Evolutionary conservation across 202 grass and related monocot species (phyloP).

Genomic region (Zizania palustris): DNA sequence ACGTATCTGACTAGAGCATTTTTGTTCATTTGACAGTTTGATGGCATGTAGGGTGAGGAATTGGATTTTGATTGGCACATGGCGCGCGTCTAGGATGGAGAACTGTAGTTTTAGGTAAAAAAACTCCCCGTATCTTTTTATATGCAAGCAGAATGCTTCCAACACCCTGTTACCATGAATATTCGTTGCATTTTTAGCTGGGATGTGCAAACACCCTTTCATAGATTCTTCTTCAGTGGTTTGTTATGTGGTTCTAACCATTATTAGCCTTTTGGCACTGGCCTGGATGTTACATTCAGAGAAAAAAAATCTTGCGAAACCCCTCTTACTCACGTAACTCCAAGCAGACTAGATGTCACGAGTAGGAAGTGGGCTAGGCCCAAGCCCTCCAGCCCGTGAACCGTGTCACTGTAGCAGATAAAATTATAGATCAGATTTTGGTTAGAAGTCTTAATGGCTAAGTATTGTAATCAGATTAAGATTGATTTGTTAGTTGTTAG

Average conservation of each 20-base stretch:
- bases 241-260: not conserved
- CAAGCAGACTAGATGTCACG: not conserved
- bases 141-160: not conserved
- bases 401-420: no score
- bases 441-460: no score
- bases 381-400: no score
- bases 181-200: not conserved
- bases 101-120: not conserved
- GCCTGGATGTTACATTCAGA: conserved; percentile 1
- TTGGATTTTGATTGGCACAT: not conserved
- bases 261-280: not conserved
- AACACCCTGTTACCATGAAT: not conserved
- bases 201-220: not conserved
- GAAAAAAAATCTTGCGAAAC: not conserved
- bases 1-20: not conserved
- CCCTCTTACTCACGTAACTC: not conserved
- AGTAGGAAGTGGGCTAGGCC: no score
- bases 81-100: not conserved
- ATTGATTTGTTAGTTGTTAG: no score
- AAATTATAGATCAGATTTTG: no score
- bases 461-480: no score
- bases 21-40: conserved; percentile 41
- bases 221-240: conserved; percentile 23
- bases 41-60: conserved; percentile 29
- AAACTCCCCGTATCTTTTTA: not conserved